Conservation (phyloP, 1,284 basidiomycete genomes). For the Malassezia obtusa region DNA sequence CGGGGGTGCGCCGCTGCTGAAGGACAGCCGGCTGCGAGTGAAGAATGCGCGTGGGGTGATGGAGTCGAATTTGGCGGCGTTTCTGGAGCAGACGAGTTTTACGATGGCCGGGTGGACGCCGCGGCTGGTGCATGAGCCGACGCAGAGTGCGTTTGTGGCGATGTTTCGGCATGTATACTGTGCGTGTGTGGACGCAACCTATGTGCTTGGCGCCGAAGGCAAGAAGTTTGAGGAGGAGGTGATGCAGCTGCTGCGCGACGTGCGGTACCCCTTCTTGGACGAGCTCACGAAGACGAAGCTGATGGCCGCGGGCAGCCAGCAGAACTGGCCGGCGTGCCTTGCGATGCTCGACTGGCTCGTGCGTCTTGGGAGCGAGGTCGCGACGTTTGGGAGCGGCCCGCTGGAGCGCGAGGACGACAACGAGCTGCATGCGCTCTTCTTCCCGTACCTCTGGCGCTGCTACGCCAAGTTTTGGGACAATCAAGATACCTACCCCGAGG, state of each 20-base stretch:
- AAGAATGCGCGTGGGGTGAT: constrained; percentile 21
- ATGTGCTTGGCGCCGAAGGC: constrained; percentile 32
- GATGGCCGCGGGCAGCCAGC: constrained; percentile 40
- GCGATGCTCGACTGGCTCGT: constrained; percentile 48
- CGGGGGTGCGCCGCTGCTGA: constrained; percentile 19
- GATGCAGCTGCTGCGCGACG: constrained; percentile 36
- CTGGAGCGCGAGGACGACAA: constrained; percentile 31
- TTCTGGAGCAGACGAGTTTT: constrained; percentile 38
- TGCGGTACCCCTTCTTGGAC: constrained; percentile 42
- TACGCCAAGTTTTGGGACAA: constrained; percentile 47
- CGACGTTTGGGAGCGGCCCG: constrained; percentile 29
- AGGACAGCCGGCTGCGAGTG: constrained; percentile 22
- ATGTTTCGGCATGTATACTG: constrained; percentile 45
- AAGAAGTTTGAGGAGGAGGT: constrained; percentile 46
- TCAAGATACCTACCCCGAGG: constrained; percentile 44
- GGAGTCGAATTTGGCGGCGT: constrained; percentile 31
- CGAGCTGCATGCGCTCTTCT: constrained; percentile 37
- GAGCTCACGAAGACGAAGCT: constrained; percentile 47
- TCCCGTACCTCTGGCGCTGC: constrained; percentile 44
- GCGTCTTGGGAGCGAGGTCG: constrained; percentile 16
- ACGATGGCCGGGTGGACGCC: constrained; percentile 34
- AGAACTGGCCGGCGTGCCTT: constrained; percentile 44
- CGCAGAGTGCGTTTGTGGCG: constrained; percentile 37
- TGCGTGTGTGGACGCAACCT: constrained; percentile 35
- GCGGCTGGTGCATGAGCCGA: constrained; percentile 40